Evolutionary conservation across 768 basidiomycete species (phyloP), one percentile per base, ranked within the genome.

Genomic region (Calocybe gangraenosa): DNA sequence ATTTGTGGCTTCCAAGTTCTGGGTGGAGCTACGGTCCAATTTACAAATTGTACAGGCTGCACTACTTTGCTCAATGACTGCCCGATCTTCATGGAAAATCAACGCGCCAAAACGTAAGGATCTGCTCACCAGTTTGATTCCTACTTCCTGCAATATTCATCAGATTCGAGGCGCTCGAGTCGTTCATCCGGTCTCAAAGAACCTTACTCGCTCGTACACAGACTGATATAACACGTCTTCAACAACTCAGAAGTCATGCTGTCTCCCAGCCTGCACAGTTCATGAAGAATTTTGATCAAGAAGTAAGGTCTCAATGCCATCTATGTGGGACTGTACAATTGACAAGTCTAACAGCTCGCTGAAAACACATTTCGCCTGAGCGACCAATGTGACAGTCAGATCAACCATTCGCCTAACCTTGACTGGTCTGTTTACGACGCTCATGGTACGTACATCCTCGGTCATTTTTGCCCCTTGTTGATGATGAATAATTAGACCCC

Each of bases 161-260:
- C 43, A 83, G 81, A 55, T 62, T 79, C 54, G 73, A 83, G 62
- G 82, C 82, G 69, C 82, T 89, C 54, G 74, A 79, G 55, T 65
- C 65, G 38, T 89, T 81, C 63, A 74, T 89, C 50, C 69, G 75
- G 44, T 66, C 75, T 33, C 87, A 89, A 64, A 76, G 65, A 59
- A 58, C 67, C 15, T 53, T 86, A 25, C 75, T 89, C 32, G 69
- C 72, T 39, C 74, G 75, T 23, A 82, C 83, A 21, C 74, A 78
- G 50, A 63, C 72, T 52, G 85, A 88, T 65, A 76, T 89, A 58
- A 74, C 73, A 40, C 65, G 70, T 17, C 69, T 90, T 17, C 68
- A 69, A 37, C 58, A 58, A 32, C 65, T 83, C 23, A 74, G 67
- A 48, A 61, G 53, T 13, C 61, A 74, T 33, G 65, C 70, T 1